These are phyloP conservation scores for Lindgomyces ingoldianus DNA, from an alignment of 495 filamentous ascomycete genomes.

Conservation along the genomic window DNA sequence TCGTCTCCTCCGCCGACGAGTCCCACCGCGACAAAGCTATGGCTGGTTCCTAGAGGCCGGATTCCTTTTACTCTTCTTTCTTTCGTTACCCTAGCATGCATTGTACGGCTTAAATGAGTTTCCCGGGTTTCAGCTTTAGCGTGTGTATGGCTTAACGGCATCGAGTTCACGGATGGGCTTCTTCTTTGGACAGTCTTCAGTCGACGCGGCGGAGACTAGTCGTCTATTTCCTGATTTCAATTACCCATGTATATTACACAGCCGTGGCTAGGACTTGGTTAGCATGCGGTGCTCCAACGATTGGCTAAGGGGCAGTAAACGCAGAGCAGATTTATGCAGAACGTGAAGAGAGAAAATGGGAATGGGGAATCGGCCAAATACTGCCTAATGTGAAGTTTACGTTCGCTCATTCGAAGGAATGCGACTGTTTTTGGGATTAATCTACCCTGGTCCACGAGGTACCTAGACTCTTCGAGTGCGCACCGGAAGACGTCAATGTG, in stretches of 20 bases:
- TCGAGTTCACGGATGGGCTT: conserved; percentile 23
- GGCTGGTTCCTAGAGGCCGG: conserved; percentile 3
- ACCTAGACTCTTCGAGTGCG: too few relatives aligned
- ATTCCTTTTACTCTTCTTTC: background rate
- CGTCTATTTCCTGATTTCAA: conserved; percentile 13
- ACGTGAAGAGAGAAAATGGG: background rate
- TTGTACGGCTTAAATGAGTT: conserved; percentile 31
- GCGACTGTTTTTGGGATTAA: too few relatives aligned
- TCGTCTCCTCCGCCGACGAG: conserved; percentile 34
- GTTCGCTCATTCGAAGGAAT: too few relatives aligned
- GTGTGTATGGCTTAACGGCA: conserved; percentile 27
- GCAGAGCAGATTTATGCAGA: conserved; percentile 1
- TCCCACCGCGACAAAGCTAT: conserved; percentile 37
- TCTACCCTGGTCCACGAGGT: too few relatives aligned
- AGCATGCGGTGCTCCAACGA: background rate
- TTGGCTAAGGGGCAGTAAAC: background rate
- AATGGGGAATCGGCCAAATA: too few relatives aligned
- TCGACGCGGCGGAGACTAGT: background rate
- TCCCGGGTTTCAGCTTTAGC: conserved; percentile 25
- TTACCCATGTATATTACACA: conserved; percentile 18
- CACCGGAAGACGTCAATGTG: conserved; percentile 1
- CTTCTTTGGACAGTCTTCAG: conserved; percentile 1
- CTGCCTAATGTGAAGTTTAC: too few relatives aligned
- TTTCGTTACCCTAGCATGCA: conserved; percentile 33
- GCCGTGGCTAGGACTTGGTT: background rate